Evolutionary conservation across 305 asterid species (phyloP).

Genomic region (Solanum aculeatissimum): DNA sequence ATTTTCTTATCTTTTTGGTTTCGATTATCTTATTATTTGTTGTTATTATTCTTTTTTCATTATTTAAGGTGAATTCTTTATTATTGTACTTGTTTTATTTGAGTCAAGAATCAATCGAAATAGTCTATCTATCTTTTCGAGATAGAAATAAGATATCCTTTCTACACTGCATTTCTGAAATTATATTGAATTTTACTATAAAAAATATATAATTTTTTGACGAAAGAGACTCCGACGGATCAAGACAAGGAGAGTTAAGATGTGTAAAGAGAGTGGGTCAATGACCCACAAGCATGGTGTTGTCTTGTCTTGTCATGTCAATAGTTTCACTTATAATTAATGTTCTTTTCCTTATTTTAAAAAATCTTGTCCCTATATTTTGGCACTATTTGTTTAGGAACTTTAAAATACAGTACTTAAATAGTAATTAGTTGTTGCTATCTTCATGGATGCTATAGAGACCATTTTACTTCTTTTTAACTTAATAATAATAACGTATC

Average conservation of each 20-base stretch:
- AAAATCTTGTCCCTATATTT: not conserved
- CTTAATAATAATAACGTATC: not conserved
- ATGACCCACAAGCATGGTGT: conserved; percentile 36
- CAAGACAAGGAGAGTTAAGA: not conserved
- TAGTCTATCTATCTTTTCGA: not conserved
- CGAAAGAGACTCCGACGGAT: rapidly evolving
- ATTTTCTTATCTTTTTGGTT: not conserved
- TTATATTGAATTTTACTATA: too few relatives aligned
- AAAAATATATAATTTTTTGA: not conserved
- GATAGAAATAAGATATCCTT: not conserved
- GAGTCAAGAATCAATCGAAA: rapidly evolving
- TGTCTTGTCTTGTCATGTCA: conserved; percentile 59
- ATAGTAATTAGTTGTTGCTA: not conserved
- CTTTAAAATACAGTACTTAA: not conserved
- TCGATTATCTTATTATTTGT: not conserved
- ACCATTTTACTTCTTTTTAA: not conserved
- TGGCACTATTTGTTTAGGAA: not conserved
- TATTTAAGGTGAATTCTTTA: not conserved
- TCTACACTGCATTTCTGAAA: rapidly evolving
- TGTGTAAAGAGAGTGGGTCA: not conserved
- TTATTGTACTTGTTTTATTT: not conserved
- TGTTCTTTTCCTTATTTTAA: not conserved
- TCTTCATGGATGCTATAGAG: not conserved
- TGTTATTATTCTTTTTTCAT: not conserved
- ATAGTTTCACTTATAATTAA: conserved; percentile 15